Evolutionary conservation across 2,329 filamentous ascomycete species (phyloP).

Genomic region (Xylariales sp.): DNA sequence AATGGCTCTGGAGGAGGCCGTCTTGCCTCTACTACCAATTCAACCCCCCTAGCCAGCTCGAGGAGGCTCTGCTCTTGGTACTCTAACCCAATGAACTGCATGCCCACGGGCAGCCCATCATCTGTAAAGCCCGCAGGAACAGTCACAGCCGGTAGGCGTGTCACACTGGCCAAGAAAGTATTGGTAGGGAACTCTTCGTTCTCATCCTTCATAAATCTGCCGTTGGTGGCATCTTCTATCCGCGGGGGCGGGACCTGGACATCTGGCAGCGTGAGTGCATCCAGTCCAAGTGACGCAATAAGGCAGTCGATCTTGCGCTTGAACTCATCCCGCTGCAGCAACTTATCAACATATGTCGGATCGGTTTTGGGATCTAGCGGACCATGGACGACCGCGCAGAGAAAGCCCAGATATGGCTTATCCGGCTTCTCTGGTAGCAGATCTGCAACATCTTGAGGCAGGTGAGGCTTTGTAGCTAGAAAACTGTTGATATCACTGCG

Average conservation of each 20-base stretch:
- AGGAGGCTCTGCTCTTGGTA: slow-evolving; percentile 21
- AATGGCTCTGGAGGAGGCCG: too few species aligned
- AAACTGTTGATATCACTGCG: slow-evolving; percentile 24
- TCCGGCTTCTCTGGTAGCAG: slow-evolving; percentile 9
- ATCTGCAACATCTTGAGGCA: slow-evolving; percentile 17
- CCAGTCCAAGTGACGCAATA: slow-evolving; percentile 23
- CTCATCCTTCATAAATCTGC: slow-evolving; percentile 16
- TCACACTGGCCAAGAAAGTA: slow-evolving; percentile 26
- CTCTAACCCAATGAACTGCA: slow-evolving; percentile 20
- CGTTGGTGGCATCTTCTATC: slow-evolving; percentile 22
- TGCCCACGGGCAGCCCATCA: slow-evolving; percentile 21
- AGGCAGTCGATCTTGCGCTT: slow-evolving; percentile 23
- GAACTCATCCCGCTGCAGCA: slow-evolving; percentile 19
- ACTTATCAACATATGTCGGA: slow-evolving; percentile 20
- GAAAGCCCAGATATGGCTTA: slow-evolving; percentile 15
- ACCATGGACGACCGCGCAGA: slow-evolving; percentile 17
- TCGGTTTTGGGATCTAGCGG: slow-evolving; percentile 17
- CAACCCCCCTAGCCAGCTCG: too few species aligned
- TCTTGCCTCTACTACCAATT: too few species aligned
- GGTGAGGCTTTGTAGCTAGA: slow-evolving; percentile 30
- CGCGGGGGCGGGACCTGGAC: slow-evolving; percentile 26
- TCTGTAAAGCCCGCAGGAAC: slow-evolving; percentile 27
- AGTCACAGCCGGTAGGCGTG: slow-evolving; percentile 26
- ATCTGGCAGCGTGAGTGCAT: slow-evolving; percentile 28
- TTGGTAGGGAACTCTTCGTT: slow-evolving; percentile 25